Evolutionary conservation across 2,329 filamentous ascomycete species (phyloP).

Genomic region (Sarocladiaceae sp.): DNA sequence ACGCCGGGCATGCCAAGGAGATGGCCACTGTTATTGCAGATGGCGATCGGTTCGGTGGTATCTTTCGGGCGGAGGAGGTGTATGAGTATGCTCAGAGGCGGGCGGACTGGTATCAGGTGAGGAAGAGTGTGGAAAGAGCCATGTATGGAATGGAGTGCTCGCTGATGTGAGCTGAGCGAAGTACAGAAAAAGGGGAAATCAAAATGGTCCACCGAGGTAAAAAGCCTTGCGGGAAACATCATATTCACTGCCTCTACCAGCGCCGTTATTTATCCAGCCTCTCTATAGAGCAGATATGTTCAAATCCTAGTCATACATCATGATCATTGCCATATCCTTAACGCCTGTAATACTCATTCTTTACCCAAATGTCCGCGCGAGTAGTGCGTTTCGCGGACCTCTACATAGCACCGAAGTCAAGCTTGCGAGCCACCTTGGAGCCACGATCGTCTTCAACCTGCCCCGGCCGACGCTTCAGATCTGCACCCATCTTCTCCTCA

Average conservation of each 20-base stretch:
- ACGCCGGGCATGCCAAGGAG: constrained; percentile 79
- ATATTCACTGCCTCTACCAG: constrained; percentile 8
- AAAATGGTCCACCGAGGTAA: not conserved
- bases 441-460: constrained; percentile 64
- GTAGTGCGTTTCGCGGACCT: no score
- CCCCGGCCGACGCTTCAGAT: constrained; percentile 70
- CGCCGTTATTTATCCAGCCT: constrained; percentile 4
- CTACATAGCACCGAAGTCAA: constrained; percentile 65
- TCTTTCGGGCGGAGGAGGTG: constrained; percentile 93
- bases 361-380: no score
- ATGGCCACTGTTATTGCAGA: constrained; percentile 95
- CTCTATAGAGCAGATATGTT: constrained; percentile 6
- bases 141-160: constrained; percentile 94
- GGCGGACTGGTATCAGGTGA: constrained; percentile 92
- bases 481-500: constrained; percentile 72
- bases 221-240: not conserved
- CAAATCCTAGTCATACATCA: constrained; percentile 7
- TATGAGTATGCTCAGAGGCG: constrained; percentile 94
- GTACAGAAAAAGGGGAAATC: not conserved
- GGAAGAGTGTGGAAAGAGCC: constrained; percentile 83
- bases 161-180: constrained; percentile 61
- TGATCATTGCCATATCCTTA: not conserved
- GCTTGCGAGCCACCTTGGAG: constrained; percentile 74
- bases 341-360: not conserved
- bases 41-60: constrained; percentile 80